Evolutionary conservation across 257 asterid genomes (phyloP).

Genomic region (Paraleonurus japonicus): DNA sequence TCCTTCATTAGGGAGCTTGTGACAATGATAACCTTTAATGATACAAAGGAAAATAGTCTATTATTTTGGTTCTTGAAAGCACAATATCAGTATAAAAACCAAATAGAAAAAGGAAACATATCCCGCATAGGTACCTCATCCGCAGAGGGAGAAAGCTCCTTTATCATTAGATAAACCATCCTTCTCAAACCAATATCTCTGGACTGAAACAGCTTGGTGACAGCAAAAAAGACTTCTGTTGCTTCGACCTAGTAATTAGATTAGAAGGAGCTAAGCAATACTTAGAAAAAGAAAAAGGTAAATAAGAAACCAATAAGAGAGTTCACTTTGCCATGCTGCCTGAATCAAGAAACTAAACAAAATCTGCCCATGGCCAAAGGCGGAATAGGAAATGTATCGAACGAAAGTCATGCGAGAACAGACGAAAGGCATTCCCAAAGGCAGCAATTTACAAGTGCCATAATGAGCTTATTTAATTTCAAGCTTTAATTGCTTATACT

Average conservation of each 20-base stretch:
- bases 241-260: slow-evolving; percentile 64
- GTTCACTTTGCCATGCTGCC: not conserved
- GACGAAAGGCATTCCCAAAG: not conserved
- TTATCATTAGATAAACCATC: slow-evolving; percentile 95
- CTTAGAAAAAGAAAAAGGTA: not conserved
- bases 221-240: slow-evolving; percentile 89
- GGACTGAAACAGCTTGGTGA: slow-evolving; percentile 93
- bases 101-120: slow-evolving; percentile 2
- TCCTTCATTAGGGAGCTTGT: slow-evolving; percentile 99
- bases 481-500: not conserved
- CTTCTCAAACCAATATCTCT: slow-evolving; percentile 87
- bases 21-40: slow-evolving; percentile 83
- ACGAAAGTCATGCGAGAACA: not conserved
- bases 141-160: slow-evolving; percentile 89
- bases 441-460: slow-evolving; percentile 6
- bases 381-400: not conserved
- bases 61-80: slow-evolving; percentile 25
- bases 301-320: not conserved
- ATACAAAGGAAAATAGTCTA: slow-evolving; percentile 27
- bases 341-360: not conserved
- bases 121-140: slow-evolving; percentile 63
- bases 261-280: slow-evolving; percentile 10
- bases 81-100: not conserved
- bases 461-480: not conserved
- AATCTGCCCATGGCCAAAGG: not conserved